Conservation (phyloP, 192 early-diverging fungal species). For the Backusella parvicylindrica region DNA sequence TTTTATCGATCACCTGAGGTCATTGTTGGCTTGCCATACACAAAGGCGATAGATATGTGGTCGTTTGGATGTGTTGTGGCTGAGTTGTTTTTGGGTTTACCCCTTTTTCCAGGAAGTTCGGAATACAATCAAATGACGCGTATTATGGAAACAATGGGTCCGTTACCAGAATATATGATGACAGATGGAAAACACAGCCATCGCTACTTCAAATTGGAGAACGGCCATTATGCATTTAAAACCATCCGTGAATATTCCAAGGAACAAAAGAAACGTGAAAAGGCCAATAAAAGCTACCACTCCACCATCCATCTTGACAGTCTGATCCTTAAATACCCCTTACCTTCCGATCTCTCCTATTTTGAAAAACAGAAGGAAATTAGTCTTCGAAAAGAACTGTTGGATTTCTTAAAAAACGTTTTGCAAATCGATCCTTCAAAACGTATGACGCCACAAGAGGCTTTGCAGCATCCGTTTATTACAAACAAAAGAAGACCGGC, state of each 20-base stretch:
- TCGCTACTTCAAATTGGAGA: slow-evolving; percentile 72
- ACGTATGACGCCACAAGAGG: slow-evolving; percentile 81
- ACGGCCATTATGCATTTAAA: slow-evolving; percentile 30
- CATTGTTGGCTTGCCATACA: slow-evolving; percentile 87
- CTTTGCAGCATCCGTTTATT: slow-evolving; percentile 77
- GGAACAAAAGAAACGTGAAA: slow-evolving; percentile 13
- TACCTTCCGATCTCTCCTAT: neutral
- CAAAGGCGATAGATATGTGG: slow-evolving; percentile 97
- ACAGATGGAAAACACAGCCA: slow-evolving; percentile 83
- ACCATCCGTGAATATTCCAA: slow-evolving; percentile 2
- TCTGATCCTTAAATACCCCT: neutral
- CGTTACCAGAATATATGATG: slow-evolving; percentile 71
- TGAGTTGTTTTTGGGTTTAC: slow-evolving; percentile 91
- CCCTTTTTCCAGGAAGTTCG: slow-evolving; percentile 91
- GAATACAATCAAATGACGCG: slow-evolving; percentile 94
- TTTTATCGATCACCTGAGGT: slow-evolving; percentile 98
- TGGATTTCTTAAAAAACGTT: slow-evolving; percentile 72
- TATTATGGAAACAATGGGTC: slow-evolving; percentile 91
- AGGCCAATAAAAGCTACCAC: neutral
- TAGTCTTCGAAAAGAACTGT: slow-evolving; percentile 10
- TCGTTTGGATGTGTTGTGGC: slow-evolving; percentile 96
- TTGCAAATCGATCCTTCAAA: slow-evolving; percentile 71
- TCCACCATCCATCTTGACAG: neutral
- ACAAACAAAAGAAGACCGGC: slow-evolving; percentile 31
- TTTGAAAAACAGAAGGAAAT: neutral